phyloP scores from a whole-genome alignment of 129 eudicot species.

The Arctium lappa region DNA sequence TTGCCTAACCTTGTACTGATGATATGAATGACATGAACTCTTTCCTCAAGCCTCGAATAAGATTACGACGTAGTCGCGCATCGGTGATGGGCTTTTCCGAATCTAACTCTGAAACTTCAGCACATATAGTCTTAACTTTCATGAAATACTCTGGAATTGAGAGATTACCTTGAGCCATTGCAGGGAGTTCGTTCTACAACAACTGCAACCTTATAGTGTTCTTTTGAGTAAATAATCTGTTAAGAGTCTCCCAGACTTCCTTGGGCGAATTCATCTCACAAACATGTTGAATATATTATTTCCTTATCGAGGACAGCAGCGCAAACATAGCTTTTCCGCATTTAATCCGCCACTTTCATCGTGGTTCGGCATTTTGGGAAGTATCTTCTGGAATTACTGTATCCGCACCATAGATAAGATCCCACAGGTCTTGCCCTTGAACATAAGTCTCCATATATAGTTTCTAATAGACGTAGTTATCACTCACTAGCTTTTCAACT shows the following conservation, averaged over 20 bases:
- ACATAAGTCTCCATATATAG: background rate
- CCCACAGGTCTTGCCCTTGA: background rate
- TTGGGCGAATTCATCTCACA: conserved; percentile 2
- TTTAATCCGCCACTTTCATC: conserved; percentile 19
- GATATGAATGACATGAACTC: conserved; percentile 18
- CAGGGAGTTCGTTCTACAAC: conserved; percentile 6
- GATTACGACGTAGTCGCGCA: background rate
- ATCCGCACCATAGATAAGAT: background rate
- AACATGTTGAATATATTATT: conserved; percentile 12
- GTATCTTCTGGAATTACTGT: background rate
- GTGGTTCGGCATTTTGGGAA: conserved; percentile 3
- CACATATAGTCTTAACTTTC: conserved; percentile 5
- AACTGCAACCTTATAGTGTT: conserved; percentile 6
- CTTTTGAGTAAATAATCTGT: conserved; percentile 13
- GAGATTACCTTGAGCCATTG: background rate
- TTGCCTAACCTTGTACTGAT: conserved; percentile 20
- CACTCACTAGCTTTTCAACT: conserved; percentile 1
- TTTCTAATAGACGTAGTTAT: background rate
- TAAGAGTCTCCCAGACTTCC: conserved; percentile 16
- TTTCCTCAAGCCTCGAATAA: conserved; percentile 10
- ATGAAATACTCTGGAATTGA: conserved; percentile 13
- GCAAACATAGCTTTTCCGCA: conserved; percentile 11
- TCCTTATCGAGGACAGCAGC: conserved; percentile 3
- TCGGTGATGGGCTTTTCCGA: conserved; percentile 5
- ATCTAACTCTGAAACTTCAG: conserved; percentile 16